phyloP scores from a whole-genome alignment of 495 filamentous ascomycete genomes.

The Penicillium cosmopolitanum region DNA sequence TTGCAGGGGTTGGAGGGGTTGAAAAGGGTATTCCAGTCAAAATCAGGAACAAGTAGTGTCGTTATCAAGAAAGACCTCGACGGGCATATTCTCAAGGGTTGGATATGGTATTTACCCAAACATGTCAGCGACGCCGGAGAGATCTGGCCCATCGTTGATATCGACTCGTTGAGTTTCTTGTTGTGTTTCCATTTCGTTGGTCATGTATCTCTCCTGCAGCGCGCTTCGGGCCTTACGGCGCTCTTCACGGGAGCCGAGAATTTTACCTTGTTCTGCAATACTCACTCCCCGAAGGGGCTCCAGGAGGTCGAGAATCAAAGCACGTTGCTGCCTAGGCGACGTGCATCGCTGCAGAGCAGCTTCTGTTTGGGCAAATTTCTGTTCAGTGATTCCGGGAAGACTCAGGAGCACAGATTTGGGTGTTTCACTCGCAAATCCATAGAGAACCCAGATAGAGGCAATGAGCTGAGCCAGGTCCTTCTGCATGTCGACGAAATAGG shows the following conservation, averaged over 20 bases:
- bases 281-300: constrained; percentile 85
- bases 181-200: constrained; percentile 50
- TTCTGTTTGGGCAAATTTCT: constrained; percentile 50
- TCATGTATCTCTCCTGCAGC: constrained; percentile 61
- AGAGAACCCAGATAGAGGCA: constrained; percentile 78
- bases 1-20: no score
- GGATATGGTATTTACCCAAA: constrained; percentile 50
- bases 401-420: constrained; percentile 57
- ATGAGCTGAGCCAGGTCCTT: constrained; percentile 90
- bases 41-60: neutral
- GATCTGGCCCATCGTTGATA: constrained; percentile 62
- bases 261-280: constrained; percentile 89
- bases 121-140: constrained; percentile 69
- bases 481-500: constrained; percentile 95
- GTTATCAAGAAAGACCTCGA: no score
- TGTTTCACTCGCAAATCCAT: constrained; percentile 61
- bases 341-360: constrained; percentile 61
- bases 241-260: constrained; percentile 56
- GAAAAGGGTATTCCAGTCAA: neutral
- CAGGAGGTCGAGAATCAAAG: constrained; percentile 82
- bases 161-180: constrained; percentile 47
- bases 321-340: constrained; percentile 74
- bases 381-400: constrained; percentile 59
- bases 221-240: constrained; percentile 54
- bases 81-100: no score